phyloP scores from a whole-genome alignment of 2,329 filamentous ascomycete species.

The Penicillium sp. region DNA sequence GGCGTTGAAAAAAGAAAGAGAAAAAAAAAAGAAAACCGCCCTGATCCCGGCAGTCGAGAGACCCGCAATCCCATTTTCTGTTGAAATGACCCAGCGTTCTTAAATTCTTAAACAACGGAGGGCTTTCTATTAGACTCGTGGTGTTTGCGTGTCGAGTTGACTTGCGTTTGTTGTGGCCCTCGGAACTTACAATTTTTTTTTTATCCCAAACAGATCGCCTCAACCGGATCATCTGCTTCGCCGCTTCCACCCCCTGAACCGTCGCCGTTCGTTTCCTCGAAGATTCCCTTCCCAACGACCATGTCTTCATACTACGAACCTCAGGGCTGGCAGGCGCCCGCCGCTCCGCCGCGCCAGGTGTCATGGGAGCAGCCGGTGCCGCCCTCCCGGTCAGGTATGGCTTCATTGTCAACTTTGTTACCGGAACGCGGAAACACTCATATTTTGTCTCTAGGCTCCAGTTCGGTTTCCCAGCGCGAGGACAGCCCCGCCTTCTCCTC shows the following conservation, averaged over 20 bases:
- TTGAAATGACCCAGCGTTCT: not conserved
- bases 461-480: conserved; percentile 70
- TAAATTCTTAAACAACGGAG: not conserved
- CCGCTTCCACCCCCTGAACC: conserved; percentile 24
- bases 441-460: conserved; percentile 58
- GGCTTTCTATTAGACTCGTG: not conserved
- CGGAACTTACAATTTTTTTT: conserved; percentile 20
- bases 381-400: conserved; percentile 68
- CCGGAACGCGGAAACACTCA: conserved; percentile 9
- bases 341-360: conserved; percentile 53
- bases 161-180: conserved; percentile 2
- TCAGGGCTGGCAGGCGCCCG: conserved; percentile 60
- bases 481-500: conserved; percentile 76
- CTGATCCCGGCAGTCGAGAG: conserved; percentile 9
- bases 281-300: conserved; percentile 16
- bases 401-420: conserved; percentile 1
- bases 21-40: conserved; percentile 9
- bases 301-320: conserved; percentile 70
- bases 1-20: conserved; percentile 2
- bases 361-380: conserved; percentile 73
- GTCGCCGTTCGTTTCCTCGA: conserved; percentile 17
- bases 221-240: conserved; percentile 26
- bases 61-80: not conserved
- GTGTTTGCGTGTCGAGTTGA: not conserved
- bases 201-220: conserved; percentile 23